Conservation (phyloP, 768 basidiomycete genomes). For the Rhizopogon sp. region DNA sequence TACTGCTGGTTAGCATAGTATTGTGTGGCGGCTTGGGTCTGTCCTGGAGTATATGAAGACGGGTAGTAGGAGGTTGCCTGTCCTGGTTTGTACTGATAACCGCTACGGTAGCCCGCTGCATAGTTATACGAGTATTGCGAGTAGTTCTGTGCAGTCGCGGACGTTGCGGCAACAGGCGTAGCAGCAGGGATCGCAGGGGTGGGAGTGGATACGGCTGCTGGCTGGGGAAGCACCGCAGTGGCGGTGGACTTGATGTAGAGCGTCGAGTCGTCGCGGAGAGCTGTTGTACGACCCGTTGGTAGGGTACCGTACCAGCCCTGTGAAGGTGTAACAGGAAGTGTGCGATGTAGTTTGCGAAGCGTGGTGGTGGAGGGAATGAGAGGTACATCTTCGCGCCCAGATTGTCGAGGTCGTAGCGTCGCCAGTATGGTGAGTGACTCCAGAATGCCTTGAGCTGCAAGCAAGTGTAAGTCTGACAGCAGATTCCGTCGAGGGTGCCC, state of each 20-base stretch:
- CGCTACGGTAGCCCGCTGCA: slow-evolving; percentile 23
- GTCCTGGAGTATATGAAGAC: slow-evolving; percentile 20
- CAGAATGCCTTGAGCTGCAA: slow-evolving; percentile 64
- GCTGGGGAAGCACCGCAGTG: slow-evolving; percentile 26
- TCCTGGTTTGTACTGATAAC: slow-evolving; percentile 34
- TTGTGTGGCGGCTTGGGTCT: slow-evolving; percentile 25
- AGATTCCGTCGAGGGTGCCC: slow-evolving; percentile 18
- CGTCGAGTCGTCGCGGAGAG: slow-evolving; percentile 73
- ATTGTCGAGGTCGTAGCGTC: slow-evolving; percentile 64
- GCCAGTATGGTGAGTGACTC: slow-evolving; percentile 64
- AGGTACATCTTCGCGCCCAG: slow-evolving; percentile 35
- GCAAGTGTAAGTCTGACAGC: slow-evolving; percentile 9
- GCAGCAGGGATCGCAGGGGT: slow-evolving; percentile 26
- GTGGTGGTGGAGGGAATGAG: slow-evolving; percentile 59
- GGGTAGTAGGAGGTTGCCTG: slow-evolving; percentile 30
- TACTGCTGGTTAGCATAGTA: slow-evolving; percentile 35
- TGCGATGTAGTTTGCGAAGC: slow-evolving; percentile 68
- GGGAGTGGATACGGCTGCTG: slow-evolving; percentile 28
- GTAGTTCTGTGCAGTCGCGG: slow-evolving; percentile 23
- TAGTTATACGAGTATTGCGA: slow-evolving; percentile 32
- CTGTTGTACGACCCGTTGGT: slow-evolving; percentile 47
- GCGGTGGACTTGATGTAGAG: slow-evolving; percentile 53
- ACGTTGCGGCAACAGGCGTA: slow-evolving; percentile 18
- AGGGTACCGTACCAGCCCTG: slow-evolving; percentile 76
- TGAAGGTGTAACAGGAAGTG: slow-evolving; percentile 54